Evolutionary conservation across 495 filamentous ascomycete genomes (phyloP), one percentile per base, ranked within the genome.

Genomic region (Bacidia rubella): DNA sequence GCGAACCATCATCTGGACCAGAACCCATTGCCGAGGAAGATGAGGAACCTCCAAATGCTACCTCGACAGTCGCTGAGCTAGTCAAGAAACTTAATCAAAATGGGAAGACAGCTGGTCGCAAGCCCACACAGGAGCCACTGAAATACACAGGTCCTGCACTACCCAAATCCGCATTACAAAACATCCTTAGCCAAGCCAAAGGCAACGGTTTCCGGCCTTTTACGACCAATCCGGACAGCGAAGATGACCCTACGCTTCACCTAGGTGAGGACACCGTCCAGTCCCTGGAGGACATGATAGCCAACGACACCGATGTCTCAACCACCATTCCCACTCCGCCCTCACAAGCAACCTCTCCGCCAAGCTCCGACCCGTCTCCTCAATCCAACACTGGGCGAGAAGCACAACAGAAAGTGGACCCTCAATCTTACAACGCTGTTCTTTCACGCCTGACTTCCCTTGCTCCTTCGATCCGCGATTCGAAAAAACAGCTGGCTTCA

Each of bases 401-500:
- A 22, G 48, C 44, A 22, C 47, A 45, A 25, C 5, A 20, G 17
- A 9, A 44, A 9, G 7, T 20, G 5, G 41, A 66, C 43, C 41
- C 60, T 66, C 19, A 67, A 68, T 45, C 59, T 57, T 27, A 78
- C 39, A 66, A 61, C 10, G 74, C 76, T 39, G 70, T 81, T 12
- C 63, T 80, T n/a, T 68, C 73, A 29, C 70, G 75, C 46, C 73
- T 88, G 69, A 75, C 73, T 50, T 70, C 74, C 54, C 73, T 84
- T 20, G 69, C 74, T 27, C 68, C 75, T 2, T 78, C 78, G 52
- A 85, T 89, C 54, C 73, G 74, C 1, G 77, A 80, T 21, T 77
- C 85, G 20, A 81, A 80, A 54, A 71, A 75, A 47, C 82, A 81
- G 1, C 78, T 88, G 29, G 72, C 79, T 56, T 70, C 75, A 15